phyloP scores from a whole-genome alignment of 768 basidiomycete genomes.

The Lactarius trivialis region DNA sequence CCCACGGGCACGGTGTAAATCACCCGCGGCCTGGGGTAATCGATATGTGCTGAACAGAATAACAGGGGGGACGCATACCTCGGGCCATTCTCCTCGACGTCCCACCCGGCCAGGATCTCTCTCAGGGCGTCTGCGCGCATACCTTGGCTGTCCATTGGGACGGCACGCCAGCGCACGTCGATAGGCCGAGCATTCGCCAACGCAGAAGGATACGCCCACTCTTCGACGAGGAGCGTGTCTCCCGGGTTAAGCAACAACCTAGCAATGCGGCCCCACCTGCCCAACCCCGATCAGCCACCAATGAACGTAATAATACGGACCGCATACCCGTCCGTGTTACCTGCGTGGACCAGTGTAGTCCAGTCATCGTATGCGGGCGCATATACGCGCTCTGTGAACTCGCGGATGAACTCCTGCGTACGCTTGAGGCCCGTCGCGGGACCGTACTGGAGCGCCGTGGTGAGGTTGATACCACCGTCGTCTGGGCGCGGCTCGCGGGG shows the following conservation, averaged over 20 bases:
- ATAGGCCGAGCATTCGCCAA: conserved; percentile 32
- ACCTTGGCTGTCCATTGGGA: conserved; percentile 67
- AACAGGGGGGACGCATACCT: neutral
- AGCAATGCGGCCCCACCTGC: conserved; percentile 49
- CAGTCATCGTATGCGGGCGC: conserved; percentile 59
- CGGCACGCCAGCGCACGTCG: conserved; percentile 42
- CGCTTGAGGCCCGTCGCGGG: conserved; percentile 45
- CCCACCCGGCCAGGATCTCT: conserved; percentile 57
- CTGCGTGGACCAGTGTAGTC: conserved; percentile 48
- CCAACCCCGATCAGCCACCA: neutral
- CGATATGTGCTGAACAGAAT: neutral
- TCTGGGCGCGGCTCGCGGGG: conserved; percentile 50
- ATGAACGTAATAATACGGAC: neutral
- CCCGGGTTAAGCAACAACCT: conserved; percentile 61
- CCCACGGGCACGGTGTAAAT: conserved; percentile 73
- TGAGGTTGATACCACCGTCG: conserved; percentile 49
- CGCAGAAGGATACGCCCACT: conserved; percentile 74
- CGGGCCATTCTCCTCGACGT: conserved; percentile 33
- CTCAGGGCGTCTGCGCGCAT: conserved; percentile 60
- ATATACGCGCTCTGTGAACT: conserved; percentile 49
- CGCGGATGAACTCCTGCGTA: conserved; percentile 48
- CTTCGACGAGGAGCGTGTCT: conserved; percentile 50
- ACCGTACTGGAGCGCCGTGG: conserved; percentile 66
- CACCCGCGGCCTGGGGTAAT: conserved; percentile 51
- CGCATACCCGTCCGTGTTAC: conserved; percentile 59